These are phyloP conservation scores for Coriaria nepalensis DNA, from an alignment of 306 rosid species.

Conservation along the genomic window DNA sequence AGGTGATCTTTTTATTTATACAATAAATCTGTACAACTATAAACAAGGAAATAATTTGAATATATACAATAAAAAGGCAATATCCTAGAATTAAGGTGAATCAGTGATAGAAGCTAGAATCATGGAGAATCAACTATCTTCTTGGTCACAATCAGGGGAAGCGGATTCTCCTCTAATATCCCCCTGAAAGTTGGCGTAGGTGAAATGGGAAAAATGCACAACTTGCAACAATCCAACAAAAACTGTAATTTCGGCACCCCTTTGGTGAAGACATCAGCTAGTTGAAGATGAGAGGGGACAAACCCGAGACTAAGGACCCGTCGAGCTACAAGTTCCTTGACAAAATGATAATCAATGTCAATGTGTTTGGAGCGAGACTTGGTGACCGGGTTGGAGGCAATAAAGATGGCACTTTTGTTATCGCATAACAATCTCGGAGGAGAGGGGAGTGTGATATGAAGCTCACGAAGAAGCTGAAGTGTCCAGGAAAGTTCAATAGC, in stretches of 20 bases:
- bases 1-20: too few relatives aligned
- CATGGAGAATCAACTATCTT: too few relatives aligned
- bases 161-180: too few relatives aligned
- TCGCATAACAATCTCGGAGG: neutral
- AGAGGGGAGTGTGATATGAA: neutral
- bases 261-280: neutral
- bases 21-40: too few relatives aligned
- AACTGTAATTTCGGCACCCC: too few relatives aligned
- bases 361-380: neutral
- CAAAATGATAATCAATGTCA: conserved; percentile 1
- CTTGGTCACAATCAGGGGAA: too few relatives aligned
- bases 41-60: too few relatives aligned
- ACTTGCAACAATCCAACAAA: neutral
- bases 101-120: too few relatives aligned
- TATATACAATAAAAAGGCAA: too few relatives aligned
- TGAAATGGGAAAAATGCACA: neutral
- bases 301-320: neutral
- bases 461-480: neutral
- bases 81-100: too few relatives aligned
- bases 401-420: neutral
- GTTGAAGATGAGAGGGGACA: neutral
- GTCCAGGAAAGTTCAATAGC: neutral
- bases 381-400: neutral
- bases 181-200: too few relatives aligned
- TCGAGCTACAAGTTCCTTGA: neutral